Conservation (phyloP, 305 asterid species). For the Fraxinus ornus region DNA sequence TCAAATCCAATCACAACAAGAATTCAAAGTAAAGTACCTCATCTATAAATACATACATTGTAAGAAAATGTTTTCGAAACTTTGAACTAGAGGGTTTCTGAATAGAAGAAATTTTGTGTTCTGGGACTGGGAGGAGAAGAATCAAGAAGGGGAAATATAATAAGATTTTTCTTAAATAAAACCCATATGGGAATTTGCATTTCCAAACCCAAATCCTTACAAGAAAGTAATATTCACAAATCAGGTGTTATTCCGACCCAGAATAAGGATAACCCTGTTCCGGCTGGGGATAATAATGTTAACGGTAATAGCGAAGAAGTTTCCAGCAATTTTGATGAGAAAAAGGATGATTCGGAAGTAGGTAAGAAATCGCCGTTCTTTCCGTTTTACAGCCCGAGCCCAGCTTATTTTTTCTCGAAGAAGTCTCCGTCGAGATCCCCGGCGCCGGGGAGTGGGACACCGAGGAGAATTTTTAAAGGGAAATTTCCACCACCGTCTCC, state of each 20-base stretch:
- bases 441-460: constrained; percentile 49
- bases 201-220: constrained; percentile 51
- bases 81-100: constrained; percentile 17
- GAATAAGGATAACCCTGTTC: constrained; percentile 24
- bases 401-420: constrained; percentile 63
- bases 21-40: constrained; percentile 20
- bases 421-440: constrained; percentile 75
- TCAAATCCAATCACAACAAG: constrained; percentile 10
- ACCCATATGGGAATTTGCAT: constrained; percentile 58
- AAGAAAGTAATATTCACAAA: constrained; percentile 27
- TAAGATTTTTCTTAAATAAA: constrained; percentile 1
- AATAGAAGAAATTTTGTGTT: not conserved
- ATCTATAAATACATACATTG: not conserved
- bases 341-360: constrained; percentile 33
- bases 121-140: constrained; percentile 11
- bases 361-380: constrained; percentile 55
- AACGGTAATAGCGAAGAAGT: constrained; percentile 13
- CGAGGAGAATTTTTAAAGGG: constrained; percentile 57
- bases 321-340: constrained; percentile 26
- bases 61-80: constrained; percentile 6
- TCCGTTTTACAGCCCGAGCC: constrained; percentile 78
- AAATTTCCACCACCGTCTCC: constrained; percentile 87
- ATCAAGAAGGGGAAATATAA: constrained; percentile 1
- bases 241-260: constrained; percentile 12
- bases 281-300: constrained; percentile 17